These are phyloP conservation scores for Pythium oligandrum DNA, from an alignment of 352 stramenopile genomes.

Conservation along the genomic window DNA sequence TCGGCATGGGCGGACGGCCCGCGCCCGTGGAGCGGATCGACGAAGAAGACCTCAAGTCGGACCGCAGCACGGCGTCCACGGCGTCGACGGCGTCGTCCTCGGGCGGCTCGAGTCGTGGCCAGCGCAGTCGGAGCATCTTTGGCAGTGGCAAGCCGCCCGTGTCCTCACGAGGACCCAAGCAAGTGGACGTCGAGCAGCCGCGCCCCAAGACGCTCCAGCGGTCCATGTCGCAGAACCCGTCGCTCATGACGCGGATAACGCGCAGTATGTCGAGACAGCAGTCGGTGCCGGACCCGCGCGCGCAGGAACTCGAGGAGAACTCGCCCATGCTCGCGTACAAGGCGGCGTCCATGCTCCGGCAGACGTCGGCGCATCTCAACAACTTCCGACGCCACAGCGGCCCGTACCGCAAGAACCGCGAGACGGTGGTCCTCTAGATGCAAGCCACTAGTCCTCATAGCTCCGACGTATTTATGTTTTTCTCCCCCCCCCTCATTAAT, in stretches of 20 bases:
- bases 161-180: no score
- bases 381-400: constrained; percentile 50
- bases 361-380: constrained; percentile 20
- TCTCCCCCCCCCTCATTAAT: no score
- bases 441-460: no score
- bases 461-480: no score
- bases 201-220: not conserved
- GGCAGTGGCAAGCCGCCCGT: no score
- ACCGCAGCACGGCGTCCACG: constrained; percentile 22
- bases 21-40: constrained; percentile 4
- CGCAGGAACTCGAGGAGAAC: constrained; percentile 2
- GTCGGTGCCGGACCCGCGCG: constrained; percentile 13
- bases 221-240: constrained; percentile 4
- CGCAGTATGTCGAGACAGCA: constrained; percentile 22
- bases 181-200: not conserved
- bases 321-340: constrained; percentile 28
- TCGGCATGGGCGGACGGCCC: constrained; percentile 3
- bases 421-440: constrained; percentile 36
- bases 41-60: constrained; percentile 21
- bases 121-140: no score
- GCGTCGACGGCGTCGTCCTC: constrained; percentile 8
- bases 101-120: no score
- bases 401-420: constrained; percentile 38
- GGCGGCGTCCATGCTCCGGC: constrained; percentile 14
- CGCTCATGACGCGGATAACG: constrained; percentile 23